Evolutionary conservation across 371 early-diverging fungal species (phyloP).

Genomic region (Umbelopsis sp.): DNA sequence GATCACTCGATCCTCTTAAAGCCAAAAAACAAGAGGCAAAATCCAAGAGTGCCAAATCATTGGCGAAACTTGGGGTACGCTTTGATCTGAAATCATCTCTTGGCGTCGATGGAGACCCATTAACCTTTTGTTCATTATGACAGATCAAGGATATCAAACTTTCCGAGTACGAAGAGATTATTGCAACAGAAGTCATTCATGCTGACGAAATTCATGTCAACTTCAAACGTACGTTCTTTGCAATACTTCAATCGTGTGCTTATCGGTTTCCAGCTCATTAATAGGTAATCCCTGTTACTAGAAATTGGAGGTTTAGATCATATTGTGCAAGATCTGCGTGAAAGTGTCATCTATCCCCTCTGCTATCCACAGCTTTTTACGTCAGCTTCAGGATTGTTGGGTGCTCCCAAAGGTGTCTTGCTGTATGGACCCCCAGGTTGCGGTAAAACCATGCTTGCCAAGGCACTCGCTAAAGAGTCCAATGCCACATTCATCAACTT

Average conservation of each 20-base stretch:
- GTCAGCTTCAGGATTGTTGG: constrained; percentile 83
- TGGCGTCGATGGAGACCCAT: neutral
- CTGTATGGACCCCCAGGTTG: constrained; percentile 96
- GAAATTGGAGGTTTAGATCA: constrained; percentile 94
- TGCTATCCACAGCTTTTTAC: constrained; percentile 89
- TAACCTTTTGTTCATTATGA: neutral
- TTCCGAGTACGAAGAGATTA: constrained; percentile 92
- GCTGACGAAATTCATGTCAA: constrained; percentile 88
- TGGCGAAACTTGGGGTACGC: constrained; percentile 77
- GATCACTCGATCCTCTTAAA: constrained; percentile 73
- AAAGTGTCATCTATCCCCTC: constrained; percentile 95
- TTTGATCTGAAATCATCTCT: neutral
- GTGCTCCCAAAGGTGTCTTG: constrained; percentile 93
- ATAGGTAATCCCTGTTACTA: constrained; percentile 15
- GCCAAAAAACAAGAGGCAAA: constrained; percentile 78
- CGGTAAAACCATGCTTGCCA: constrained; percentile 98
- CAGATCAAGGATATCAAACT: constrained; percentile 75
- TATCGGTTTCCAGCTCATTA: too few relatives aligned
- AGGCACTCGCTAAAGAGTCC: constrained; percentile 95
- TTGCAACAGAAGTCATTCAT: constrained; percentile 91
- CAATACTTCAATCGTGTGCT: neutral
- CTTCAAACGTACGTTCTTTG: constrained; percentile 69
- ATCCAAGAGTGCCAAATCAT: constrained; percentile 67
- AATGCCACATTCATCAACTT: constrained; percentile 95
- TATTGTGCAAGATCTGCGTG: constrained; percentile 88